Evolutionary conservation across 371 early-diverging fungal genomes (phyloP), one percentile per base, ranked within the genome.

Genomic region (Rhizopus arrhizus): DNA sequence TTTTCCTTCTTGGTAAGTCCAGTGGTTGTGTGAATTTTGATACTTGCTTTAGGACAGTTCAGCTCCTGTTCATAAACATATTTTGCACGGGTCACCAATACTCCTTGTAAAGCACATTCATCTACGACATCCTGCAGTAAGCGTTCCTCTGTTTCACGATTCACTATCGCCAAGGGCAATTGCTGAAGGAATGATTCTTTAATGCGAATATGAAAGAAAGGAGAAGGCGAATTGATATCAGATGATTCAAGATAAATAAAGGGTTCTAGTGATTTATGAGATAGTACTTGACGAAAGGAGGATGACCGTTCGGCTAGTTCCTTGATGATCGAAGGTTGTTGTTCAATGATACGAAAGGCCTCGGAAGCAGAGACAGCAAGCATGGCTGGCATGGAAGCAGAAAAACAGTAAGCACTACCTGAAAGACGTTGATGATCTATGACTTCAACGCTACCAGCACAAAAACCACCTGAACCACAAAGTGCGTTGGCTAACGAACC

Each of bases 321-420:
- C 1, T 59, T 56, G 1, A 81, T 47, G 3, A 74, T 38, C n/a
- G 50, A 29, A 3, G 78, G 77, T 41, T 83, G 68, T 40, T 75
- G 68, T 2, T 69, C 58, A 43, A 95, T 80, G 10, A 87, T 73
- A 11, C 85, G 81, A 65, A 99, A 77, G 4, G 92, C 94, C 68
- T 95, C 95, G 8, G 91, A 75, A 9, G 95, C 94, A 34, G 93
- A 86, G 13, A 94, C 91, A 11, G 99, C 87, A 10, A 99, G 78
- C 81, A 96, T 92, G 16, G 96, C 96, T 8, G 99, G 99, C 41
- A 99, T 86, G 11, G 99, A 94, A 5, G 99, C 99, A 32, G 99
- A 99, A 79, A 95, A 99, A 61, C 94, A 94, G 75, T 99, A 99
- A 0, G 96, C 92, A 15, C 83, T 79, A 8, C 97, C 96, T 8